These are phyloP conservation scores for Ramalina intermedia DNA, from an alignment of 495 filamentous ascomycete species.

Conservation along the genomic window DNA sequence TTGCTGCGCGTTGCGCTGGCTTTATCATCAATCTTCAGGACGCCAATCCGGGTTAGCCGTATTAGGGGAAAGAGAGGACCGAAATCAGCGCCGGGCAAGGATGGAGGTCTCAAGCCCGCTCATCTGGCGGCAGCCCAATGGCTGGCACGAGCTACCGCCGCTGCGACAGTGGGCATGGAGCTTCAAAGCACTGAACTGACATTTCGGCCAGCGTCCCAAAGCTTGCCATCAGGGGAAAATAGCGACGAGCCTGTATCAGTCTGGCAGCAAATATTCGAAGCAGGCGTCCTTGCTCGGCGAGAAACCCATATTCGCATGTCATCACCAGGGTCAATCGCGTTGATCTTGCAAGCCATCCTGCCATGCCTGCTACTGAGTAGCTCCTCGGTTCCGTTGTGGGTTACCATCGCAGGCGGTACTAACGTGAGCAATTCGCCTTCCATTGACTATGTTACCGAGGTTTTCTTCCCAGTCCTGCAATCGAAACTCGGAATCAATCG, in stretches of 20 bases:
- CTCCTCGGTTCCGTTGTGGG: constrained; percentile 15
- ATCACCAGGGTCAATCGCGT: constrained; percentile 33
- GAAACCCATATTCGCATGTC: constrained; percentile 19
- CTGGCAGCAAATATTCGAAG: constrained; percentile 10
- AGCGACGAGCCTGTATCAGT: background rate
- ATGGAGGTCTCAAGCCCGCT: constrained; percentile 55
- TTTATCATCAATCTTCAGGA: constrained; percentile 50
- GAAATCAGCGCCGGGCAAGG: constrained; percentile 16
- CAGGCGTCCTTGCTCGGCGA: constrained; percentile 5
- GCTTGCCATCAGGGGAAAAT: background rate
- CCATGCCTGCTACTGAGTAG: constrained; percentile 46
- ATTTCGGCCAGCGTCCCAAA: constrained; percentile 17
- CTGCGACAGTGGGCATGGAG: constrained; percentile 22
- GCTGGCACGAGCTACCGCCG: constrained; percentile 48
- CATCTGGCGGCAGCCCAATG: constrained; percentile 55
- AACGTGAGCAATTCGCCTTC: constrained; percentile 60
- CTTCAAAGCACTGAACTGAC: constrained; percentile 24
- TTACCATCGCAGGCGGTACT: constrained; percentile 63
- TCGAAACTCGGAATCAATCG: constrained; percentile 42
- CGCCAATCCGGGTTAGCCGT: constrained; percentile 49
- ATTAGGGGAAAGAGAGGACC: constrained; percentile 52
- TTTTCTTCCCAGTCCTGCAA: constrained; percentile 53
- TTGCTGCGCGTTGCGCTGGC: constrained; percentile 58
- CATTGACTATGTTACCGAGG: constrained; percentile 64
- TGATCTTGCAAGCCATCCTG: constrained; percentile 74